Evolutionary conservation across 371 early-diverging fungal genomes (phyloP), one percentile per base, ranked within the genome.

Genomic region (Gilbertella persicaria): DNA sequence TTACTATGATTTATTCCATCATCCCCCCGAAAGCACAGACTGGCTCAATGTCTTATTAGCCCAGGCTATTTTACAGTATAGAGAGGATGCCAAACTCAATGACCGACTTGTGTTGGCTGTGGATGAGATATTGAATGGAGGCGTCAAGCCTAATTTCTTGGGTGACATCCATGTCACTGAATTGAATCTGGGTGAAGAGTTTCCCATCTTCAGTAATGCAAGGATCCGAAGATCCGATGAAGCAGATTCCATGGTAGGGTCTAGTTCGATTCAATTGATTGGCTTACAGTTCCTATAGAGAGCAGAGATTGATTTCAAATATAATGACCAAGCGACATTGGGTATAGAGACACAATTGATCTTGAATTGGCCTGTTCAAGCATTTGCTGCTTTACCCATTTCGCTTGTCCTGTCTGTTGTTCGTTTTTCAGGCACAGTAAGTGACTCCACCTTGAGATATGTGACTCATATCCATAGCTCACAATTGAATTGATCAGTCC

Each of bases 41-140:
- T 97, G 97, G 97, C 83, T 95, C 40, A 95, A 92, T 44, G 93
- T 95, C 3, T 66, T 97, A 33, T 45, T 95, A 29, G 97, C 93
- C 0, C 95, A 95, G 68, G 76, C 86, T 0, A 84, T 95, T 28
- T 74, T 88, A 36, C 85, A 88, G 45, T 93, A 91, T 64, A 78
- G 97, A 37, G 83, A 86, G 23, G 94, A 95, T 55, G 87, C 89
- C 4, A 85, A 84, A 29, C 80, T 91, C 38, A 87, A 90, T 46
- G 79, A 85, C 61, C 71, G 86, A 10, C 67, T 95, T 28, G 83
- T 91, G 14, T 67, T 77, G 12, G 81, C 87, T 0, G 62, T 97
- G 16, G 93, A 92, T 57, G 84, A 85, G 47, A 79, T 84, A 2
- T 58, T 95, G 43, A 97, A 97, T 58, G 83, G 84, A 5, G 85